These are phyloP conservation scores for Zasmidium angulare DNA, from an alignment of 2,329 filamentous ascomycete genomes.

Conservation along the genomic window DNA sequence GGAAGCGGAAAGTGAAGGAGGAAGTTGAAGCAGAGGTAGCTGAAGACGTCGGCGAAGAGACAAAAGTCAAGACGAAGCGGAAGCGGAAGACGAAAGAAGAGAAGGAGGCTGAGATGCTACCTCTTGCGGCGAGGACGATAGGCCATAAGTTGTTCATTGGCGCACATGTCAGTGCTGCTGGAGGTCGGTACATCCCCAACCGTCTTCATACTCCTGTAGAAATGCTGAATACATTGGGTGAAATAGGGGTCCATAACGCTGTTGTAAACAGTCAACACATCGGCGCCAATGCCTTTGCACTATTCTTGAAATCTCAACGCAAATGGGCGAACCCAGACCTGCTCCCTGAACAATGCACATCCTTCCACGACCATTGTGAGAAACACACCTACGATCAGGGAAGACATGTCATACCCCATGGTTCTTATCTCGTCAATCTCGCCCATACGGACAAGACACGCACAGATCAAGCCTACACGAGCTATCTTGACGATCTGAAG, in stretches of 20 bases:
- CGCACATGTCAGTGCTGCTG: conserved; percentile 86
- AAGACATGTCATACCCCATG: conserved; percentile 81
- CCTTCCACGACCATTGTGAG: conserved; percentile 69
- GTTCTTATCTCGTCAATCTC: conserved; percentile 94
- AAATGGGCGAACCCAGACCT: conserved; percentile 89
- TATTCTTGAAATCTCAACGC: conserved; percentile 94
- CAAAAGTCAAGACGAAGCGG: conserved; percentile 28
- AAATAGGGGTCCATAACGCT: conserved; percentile 80
- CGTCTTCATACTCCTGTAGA: too few species aligned
- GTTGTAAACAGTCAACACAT: conserved; percentile 51
- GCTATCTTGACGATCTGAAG: conserved; percentile 83
- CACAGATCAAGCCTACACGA: conserved; percentile 78
- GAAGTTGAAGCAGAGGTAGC: conserved; percentile 15
- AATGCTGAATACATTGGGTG: too few species aligned
- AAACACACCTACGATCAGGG: conserved; percentile 69
- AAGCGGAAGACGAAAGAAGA: conserved; percentile 60
- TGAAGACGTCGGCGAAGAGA: conserved; percentile 9
- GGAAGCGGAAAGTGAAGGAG: too few species aligned
- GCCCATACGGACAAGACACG: conserved; percentile 79
- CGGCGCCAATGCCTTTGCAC: conserved; percentile 84
- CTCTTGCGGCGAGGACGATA: conserved; percentile 68
- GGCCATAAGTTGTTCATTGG: conserved; percentile 81
- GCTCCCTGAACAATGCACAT: conserved; percentile 62
- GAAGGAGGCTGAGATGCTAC: conserved; percentile 57
- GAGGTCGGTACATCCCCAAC: conserved; percentile 59